These are phyloP conservation scores for Zygoascus biomembranicola DNA, from an alignment of 805 yeast genomes.

Conservation along the genomic window DNA sequence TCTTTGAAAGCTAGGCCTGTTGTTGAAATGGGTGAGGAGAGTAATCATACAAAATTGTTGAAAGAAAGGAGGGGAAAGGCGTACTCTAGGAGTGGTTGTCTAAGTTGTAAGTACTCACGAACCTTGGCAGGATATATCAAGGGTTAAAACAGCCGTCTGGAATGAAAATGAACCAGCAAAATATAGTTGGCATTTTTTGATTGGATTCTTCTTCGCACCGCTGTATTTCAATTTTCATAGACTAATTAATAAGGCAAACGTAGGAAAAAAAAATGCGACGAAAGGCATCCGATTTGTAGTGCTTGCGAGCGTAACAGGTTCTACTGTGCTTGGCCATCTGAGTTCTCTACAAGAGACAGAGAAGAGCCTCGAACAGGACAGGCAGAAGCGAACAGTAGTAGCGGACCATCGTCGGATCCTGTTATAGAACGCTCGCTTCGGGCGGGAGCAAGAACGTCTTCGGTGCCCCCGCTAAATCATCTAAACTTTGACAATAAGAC, in stretches of 20 bases:
- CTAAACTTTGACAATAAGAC: neutral
- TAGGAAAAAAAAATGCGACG: constrained; percentile 3
- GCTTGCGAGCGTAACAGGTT: constrained; percentile 1
- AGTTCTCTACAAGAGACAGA: neutral
- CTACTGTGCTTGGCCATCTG: constrained; percentile 1
- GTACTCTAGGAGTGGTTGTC: neutral
- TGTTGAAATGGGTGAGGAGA: too few species aligned
- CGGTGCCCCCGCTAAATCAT: neutral
- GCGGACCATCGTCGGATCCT: neutral
- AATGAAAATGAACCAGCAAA: too few species aligned
- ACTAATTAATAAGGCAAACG: constrained; percentile 1
- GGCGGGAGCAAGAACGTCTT: neutral
- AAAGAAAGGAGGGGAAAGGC: neutral
- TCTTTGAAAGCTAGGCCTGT: too few species aligned
- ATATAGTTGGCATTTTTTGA: too few species aligned
- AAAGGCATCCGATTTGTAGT: constrained; percentile 2
- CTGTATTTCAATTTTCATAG: neutral
- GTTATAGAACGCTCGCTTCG: neutral
- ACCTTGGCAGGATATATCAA: neutral
- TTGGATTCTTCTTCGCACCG: too few species aligned
- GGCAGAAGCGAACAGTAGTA: too few species aligned
- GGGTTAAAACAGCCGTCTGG: too few species aligned
- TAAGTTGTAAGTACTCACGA: neutral
- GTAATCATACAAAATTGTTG: too few species aligned
- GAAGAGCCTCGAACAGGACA: neutral